A percentile compares a stretch with the other conserved stretches of the same genome.
These are phyloP conservation scores for Trichoderma reesei DNA, from an alignment of 495 filamentous ascomycete species.

Conservation along the genomic window DNA sequence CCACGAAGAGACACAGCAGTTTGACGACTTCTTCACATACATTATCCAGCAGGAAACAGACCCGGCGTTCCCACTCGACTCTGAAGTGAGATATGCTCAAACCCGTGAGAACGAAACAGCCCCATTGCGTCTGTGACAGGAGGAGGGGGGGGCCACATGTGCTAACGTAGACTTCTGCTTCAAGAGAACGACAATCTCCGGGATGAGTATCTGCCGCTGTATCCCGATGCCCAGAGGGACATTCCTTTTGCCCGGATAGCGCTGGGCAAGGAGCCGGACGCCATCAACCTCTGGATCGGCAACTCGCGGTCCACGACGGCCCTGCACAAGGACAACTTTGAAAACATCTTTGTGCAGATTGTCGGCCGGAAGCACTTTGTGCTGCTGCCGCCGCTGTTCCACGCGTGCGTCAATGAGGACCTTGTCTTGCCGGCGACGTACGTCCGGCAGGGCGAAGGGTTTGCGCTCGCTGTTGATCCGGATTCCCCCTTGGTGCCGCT, in stretches of 20 bases:
- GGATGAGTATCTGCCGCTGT: conserved; percentile 52
- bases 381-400: conserved; percentile 54
- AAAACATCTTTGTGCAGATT: conserved; percentile 71
- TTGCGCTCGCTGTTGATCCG: conserved; percentile 26
- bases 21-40: conserved; percentile 37
- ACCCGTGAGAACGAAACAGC: conserved; percentile 28
- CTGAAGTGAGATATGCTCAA: conserved; percentile 44
- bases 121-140: neutral
- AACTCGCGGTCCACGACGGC: conserved; percentile 53
- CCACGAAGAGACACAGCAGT: conserved; percentile 41
- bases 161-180: neutral
- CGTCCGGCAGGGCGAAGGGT: conserved; percentile 19
- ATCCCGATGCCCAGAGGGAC: conserved; percentile 40
- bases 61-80: conserved; percentile 1
- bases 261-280: conserved; percentile 50
- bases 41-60: conserved; percentile 30
- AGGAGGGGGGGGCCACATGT: neutral
- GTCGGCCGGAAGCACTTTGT: conserved; percentile 60
- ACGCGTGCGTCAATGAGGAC: conserved; percentile 52
- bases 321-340: conserved; percentile 69
- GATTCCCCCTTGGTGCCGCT: conserved; percentile 45
- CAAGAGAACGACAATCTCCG: conserved; percentile 68
- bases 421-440: conserved; percentile 44
- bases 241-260: conserved; percentile 61
- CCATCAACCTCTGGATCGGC: conserved; percentile 74